Conservation (phyloP, 139 green algal species). For the Asterochloris sp. region DNA sequence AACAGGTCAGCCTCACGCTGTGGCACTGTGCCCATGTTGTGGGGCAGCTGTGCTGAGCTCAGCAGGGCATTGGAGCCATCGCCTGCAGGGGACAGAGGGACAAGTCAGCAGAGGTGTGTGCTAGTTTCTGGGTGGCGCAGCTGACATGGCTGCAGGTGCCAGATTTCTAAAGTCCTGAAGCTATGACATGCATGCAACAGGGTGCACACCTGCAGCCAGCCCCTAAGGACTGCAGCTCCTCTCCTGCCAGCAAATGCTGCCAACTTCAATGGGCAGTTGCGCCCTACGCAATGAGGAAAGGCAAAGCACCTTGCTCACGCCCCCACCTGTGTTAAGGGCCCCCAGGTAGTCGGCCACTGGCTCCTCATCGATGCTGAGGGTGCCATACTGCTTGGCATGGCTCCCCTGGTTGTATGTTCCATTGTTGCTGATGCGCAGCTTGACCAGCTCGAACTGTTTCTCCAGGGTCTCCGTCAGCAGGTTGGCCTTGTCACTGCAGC, state of each 20-base stretch:
- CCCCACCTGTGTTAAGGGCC: constrained; percentile 26
- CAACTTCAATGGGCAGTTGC: too few relatives aligned
- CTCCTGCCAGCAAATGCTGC: too few relatives aligned
- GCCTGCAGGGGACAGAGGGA: too few relatives aligned
- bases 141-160: constrained; percentile 23
- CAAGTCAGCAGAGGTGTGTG: too few relatives aligned
- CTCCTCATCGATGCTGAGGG: constrained; percentile 64
- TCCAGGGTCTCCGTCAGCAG: constrained; percentile 75
- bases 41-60: background rate
- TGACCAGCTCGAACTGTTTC: constrained; percentile 80
- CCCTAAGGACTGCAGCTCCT: too few relatives aligned
- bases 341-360: constrained; percentile 65
- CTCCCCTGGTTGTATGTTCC: constrained; percentile 67
- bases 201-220: too few relatives aligned
- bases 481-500: constrained; percentile 57
- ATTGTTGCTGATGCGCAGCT: constrained; percentile 74
- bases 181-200: too few relatives aligned
- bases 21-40: constrained; percentile 28
- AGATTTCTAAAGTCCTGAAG: background rate
- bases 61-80: background rate
- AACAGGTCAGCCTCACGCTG: constrained; percentile 88
- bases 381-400: constrained; percentile 85
- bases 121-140: too few relatives aligned
- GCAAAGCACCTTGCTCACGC: too few relatives aligned
- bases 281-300: too few relatives aligned